Conservation (phyloP, 495 filamentous ascomycete species). For the Penicillium waksmanii region DNA sequence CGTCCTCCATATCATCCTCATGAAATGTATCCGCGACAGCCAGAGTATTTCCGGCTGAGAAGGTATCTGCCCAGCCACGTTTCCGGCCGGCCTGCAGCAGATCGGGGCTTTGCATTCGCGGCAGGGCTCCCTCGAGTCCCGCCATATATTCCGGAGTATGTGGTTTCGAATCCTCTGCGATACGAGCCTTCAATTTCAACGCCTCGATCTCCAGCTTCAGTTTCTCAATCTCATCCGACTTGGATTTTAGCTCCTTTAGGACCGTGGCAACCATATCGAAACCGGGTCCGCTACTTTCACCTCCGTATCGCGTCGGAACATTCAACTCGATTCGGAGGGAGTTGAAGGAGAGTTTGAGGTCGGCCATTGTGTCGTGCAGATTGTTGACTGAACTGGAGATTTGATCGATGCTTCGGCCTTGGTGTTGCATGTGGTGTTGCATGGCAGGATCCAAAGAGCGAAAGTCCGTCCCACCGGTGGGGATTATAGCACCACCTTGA, state of each 20-base stretch:
- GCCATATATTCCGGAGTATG: constrained; percentile 13
- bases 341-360: constrained; percentile 49
- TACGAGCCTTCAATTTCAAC: constrained; percentile 46
- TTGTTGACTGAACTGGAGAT: constrained; percentile 51
- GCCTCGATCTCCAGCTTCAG: constrained; percentile 51
- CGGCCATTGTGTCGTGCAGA: constrained; percentile 50
- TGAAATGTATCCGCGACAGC: constrained; percentile 45
- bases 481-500: constrained; percentile 36
- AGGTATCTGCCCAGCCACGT: constrained; percentile 41
- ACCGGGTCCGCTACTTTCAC: constrained; percentile 24
- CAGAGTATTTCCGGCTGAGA: constrained; percentile 28
- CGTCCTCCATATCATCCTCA: constrained; percentile 41
- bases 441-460: constrained; percentile 26
- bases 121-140: constrained; percentile 22
- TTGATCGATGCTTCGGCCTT: constrained; percentile 47
- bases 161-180: constrained; percentile 37
- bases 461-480: constrained; percentile 26
- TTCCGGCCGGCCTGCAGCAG: constrained; percentile 44
- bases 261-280: constrained; percentile 52
- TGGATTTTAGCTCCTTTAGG: constrained; percentile 47
- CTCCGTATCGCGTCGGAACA: constrained; percentile 27
- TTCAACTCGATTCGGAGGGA: constrained; percentile 49
- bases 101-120: constrained; percentile 44
- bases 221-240: constrained; percentile 52
- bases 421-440: constrained; percentile 46